Conservation (phyloP, 2,329 filamentous ascomycete genomes). For the Colletotrichum spaethianum region DNA sequence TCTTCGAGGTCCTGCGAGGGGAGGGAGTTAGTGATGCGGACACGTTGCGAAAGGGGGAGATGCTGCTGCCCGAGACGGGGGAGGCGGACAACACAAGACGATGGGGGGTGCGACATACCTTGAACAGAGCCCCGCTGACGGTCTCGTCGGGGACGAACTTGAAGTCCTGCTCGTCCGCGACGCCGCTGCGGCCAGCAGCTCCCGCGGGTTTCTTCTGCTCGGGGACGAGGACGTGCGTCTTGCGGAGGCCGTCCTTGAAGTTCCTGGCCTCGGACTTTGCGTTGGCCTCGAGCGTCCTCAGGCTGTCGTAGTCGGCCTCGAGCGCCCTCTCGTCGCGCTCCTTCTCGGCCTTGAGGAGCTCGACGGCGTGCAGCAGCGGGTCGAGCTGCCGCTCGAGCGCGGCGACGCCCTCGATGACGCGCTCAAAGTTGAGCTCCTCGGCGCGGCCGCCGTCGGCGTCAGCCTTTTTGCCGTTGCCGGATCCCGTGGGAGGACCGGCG, state of each 20-base stretch:
- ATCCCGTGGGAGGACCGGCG: conserved; percentile 42
- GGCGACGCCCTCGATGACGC: conserved; percentile 71
- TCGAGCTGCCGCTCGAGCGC: conserved; percentile 72
- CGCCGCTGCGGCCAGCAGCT: conserved; percentile 22
- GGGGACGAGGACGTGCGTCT: conserved; percentile 66
- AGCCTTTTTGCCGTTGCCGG: conserved; percentile 18
- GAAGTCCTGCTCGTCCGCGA: conserved; percentile 24
- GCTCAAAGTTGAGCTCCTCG: conserved; percentile 76
- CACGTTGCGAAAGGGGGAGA: background rate
- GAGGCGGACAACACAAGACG: background rate
- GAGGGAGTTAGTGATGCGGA: conserved; percentile 12
- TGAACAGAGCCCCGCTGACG: conserved; percentile 46
- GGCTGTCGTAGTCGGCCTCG: conserved; percentile 66
- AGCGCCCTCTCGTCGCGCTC: conserved; percentile 69
- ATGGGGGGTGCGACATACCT: conserved; percentile 43
- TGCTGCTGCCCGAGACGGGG: background rate
- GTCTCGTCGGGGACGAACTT: conserved; percentile 41
- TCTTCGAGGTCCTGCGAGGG: conserved; percentile 54
- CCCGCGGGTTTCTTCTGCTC: conserved; percentile 45
- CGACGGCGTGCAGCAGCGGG: conserved; percentile 73
- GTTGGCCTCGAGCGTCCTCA: conserved; percentile 68
- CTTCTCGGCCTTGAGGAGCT: conserved; percentile 71
- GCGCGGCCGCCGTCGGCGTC: conserved; percentile 54
- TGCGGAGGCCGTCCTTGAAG: conserved; percentile 64
- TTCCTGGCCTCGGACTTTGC: conserved; percentile 67